Base-by-base conservation (phyloP, 2,329 filamentous ascomycete genomes). In the Torrubiella hemipterigena region DNA sequence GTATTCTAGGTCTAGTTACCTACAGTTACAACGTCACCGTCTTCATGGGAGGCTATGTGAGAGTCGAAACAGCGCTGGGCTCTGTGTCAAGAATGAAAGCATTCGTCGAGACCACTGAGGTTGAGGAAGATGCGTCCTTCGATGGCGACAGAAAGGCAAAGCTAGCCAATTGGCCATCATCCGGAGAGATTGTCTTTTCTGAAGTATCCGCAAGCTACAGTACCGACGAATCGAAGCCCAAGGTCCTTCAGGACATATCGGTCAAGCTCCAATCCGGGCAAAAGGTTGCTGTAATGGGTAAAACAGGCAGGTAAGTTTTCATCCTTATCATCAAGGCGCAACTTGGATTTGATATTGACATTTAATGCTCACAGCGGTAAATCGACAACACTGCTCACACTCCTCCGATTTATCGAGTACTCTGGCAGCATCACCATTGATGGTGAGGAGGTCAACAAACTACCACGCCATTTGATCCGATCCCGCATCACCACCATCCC, bases 281-380 rank as follows among this genome's bases (percentile, higher is more conserved):
- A n/a, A n/a, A n/a, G n/a, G n/a, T n/a, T n/a, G n/a, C n/a, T n/a
- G n/a, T n/a, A n/a, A n/a, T n/a, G n/a, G n/a, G n/a, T n/a, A n/a
- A n/a, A n/a, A n/a, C n/a, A n/a, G n/a, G n/a, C n/a, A n/a, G n/a
- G n/a, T n/a, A n/a, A n/a, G n/a, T n/a, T n/a, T n/a, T n/a, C n/a
- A n/a, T n/a, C n/a, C n/a, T n/a, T n/a, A n/a, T n/a, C n/a, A n/a
- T n/a, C n/a, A n/a, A n/a, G n/a, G n/a, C n/a, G n/a, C n/a, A n/a
- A n/a, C n/a, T n/a, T n/a, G n/a, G n/a, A n/a, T n/a, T n/a, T n/a
- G n/a, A n/a, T n/a, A n/a, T n/a, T n/a, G n/a, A n/a, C n/a, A n/a
- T n/a, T n/a, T n/a, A n/a, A n/a, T n/a, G n/a, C n/a, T n/a, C n/a
- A 15, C 8, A 69, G 65, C 30, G 67, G 68, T 1, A 71, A 72